Percentiles rank a stretch among this genome's conserved stretches.
Conservation (phyloP, 345 rosid genomes). For the Nasturtium officinale region DNA sequence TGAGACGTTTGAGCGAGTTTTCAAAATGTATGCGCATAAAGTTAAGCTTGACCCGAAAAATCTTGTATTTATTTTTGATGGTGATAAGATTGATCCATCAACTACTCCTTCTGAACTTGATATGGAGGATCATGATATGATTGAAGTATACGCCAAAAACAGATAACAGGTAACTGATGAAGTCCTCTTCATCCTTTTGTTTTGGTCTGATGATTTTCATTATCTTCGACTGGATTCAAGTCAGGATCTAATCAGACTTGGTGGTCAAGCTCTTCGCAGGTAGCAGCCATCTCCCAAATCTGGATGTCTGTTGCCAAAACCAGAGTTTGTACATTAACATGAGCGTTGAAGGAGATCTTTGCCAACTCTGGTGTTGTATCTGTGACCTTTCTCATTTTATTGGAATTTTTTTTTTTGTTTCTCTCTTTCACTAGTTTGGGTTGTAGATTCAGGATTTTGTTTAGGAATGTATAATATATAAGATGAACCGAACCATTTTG, state of each 20-base stretch:
- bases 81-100: constrained; percentile 66
- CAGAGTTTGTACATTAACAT: constrained; percentile 32
- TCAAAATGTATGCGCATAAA: constrained; percentile 73
- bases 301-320: constrained; percentile 5
- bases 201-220: not conserved
- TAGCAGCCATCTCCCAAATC: constrained; percentile 8
- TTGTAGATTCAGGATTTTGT: not conserved
- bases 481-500: constrained; percentile 19
- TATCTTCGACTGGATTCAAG: constrained; percentile 4
- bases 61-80: constrained; percentile 77
- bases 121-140: constrained; percentile 90
- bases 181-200: not conserved
- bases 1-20: constrained; percentile 78
- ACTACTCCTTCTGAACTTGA: constrained; percentile 75
- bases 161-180: constrained; percentile 41
- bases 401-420: not conserved
- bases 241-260: constrained; percentile 5
- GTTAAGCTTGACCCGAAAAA: constrained; percentile 51
- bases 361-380: constrained; percentile 26
- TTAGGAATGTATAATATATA: constrained; percentile 20
- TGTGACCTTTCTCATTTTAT: constrained; percentile 26
- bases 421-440: not conserved
- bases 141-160: constrained; percentile 70
- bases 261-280: constrained; percentile 2
- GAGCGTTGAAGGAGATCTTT: constrained; percentile 24